Percentiles rank a stretch among this genome's conserved stretches.
Conservation (phyloP, 225 moss, liverwort and hornwort genomes). For the Marchantia paleacea region DNA sequence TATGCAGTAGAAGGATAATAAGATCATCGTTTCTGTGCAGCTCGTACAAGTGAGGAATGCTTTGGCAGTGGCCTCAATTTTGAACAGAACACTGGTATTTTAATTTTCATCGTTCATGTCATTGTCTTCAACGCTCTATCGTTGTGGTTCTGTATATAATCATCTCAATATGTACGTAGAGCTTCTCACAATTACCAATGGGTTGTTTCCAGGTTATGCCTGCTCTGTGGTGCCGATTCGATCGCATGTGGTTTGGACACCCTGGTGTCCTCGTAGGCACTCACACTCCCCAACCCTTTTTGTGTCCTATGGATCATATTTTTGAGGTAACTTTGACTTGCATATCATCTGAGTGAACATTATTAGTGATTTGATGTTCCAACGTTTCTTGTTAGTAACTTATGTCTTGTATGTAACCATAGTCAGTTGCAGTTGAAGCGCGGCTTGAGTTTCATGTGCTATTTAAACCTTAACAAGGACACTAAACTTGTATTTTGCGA, state of each 20-base stretch:
- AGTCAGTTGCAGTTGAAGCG: neutral
- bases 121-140: neutral
- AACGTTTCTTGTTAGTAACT: too few relatives aligned
- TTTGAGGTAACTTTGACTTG: slow-evolving; percentile 56
- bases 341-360: too few relatives aligned
- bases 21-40: slow-evolving; percentile 38
- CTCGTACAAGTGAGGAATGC: slow-evolving; percentile 81
- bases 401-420: neutral
- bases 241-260: slow-evolving; percentile 90
- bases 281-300: slow-evolving; percentile 77
- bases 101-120: neutral
- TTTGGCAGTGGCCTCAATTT: slow-evolving; percentile 69
- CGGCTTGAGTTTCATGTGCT: neutral
- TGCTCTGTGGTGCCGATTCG: slow-evolving; percentile 78
- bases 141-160: neutral
- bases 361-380: too few relatives aligned
- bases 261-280: slow-evolving; percentile 69
- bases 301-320: slow-evolving; percentile 91
- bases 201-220: slow-evolving; percentile 74
- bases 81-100: slow-evolving; percentile 83
- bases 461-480: too few relatives aligned
- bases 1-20: neutral
- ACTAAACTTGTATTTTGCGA: too few relatives aligned
- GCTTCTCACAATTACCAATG: neutral
- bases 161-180: neutral